Evolutionary conservation across 192 early-diverging fungal species (phyloP).

Genomic region (Coemansia sp.): DNA sequence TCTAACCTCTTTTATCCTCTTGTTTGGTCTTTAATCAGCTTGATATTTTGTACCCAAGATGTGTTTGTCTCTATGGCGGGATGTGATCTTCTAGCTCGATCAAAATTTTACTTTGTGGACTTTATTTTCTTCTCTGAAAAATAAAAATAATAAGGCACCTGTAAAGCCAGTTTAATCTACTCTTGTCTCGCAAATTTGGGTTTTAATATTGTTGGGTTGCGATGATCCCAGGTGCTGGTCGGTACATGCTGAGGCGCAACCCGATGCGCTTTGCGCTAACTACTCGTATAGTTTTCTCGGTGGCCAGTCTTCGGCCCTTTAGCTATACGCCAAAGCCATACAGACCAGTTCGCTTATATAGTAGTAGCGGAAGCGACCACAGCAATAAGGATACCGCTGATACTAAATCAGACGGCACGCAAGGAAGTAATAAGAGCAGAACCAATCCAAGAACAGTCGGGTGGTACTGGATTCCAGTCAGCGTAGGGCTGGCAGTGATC

Average conservation of each 20-base stretch:
- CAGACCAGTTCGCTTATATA: slow-evolving; percentile 10
- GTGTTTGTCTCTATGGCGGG: not conserved
- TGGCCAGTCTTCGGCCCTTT: not conserved
- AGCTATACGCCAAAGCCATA: slow-evolving; percentile 4
- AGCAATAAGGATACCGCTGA: not conserved
- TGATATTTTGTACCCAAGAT: not conserved
- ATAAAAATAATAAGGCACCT: too few species aligned
- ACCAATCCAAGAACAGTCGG: slow-evolving; percentile 20
- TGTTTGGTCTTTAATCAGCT: not conserved
- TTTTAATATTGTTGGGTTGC: not conserved
- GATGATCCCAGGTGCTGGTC: not conserved
- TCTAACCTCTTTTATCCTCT: not conserved
- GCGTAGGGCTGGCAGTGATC: slow-evolving; percentile 73
- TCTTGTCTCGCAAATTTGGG: not conserved
- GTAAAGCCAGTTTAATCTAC: not conserved
- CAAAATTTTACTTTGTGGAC: not conserved
- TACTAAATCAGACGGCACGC: not conserved
- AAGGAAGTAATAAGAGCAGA: slow-evolving; percentile 5
- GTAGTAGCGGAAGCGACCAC: slow-evolving; percentile 2
- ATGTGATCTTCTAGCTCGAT: not conserved
- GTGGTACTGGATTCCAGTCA: slow-evolving; percentile 76
- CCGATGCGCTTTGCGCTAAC: not conserved
- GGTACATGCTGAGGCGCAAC: not conserved
- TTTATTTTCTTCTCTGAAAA: not conserved
- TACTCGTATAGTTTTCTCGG: not conserved